Base-by-base conservation (phyloP, 2,329 filamentous ascomycete genomes). In the Scedosporium dehoogii region DNA sequence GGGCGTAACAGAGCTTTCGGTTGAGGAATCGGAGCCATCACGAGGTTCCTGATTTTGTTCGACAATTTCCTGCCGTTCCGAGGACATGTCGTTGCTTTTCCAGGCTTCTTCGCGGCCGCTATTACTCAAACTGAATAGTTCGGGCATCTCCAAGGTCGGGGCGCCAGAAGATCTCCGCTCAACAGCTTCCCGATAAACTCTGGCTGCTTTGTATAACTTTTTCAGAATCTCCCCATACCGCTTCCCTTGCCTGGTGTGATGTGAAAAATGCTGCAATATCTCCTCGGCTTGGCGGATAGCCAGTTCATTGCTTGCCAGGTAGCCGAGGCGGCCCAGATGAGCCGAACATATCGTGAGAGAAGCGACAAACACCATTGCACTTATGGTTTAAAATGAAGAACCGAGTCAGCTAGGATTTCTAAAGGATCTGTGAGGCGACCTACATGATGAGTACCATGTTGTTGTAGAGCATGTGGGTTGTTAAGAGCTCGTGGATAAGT, bases 361-460 rank as follows among this genome's bases (percentile, higher is more conserved):
- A 1, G 53, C 53, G 3, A 57, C 53, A 33, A 57, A 57, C 23
- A 57, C 53, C 53, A 57, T 57, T 16, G 53, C 53, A 23, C 53
- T 57, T 6, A 33, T 4, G 10, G 33, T 38, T 38, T 6, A 14
- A 38, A 38, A 38, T 3, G 33, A 21, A 21, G 6, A 57, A 27
- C 7, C 6, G 21, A 29, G 29, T 27, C 16, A 57, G 53, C 53
- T 10, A 6, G 18, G 21, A 16, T 57, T 27, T 23, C 5, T 14
- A 27, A 21, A 7, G 16, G 23, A n/a, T n/a, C 53, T n/a, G 18
- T 16, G 18, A 21, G n/a, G 2, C 3, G 6, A 10, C 53, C 9
- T 57, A 57, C 53, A 57, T 57, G 16, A 33, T 57, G n/a, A 57
- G 53, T 16, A 57, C 53, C 53, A 57, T 57, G 18, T 57, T 57